These are phyloP conservation scores for Termitomyces sp. DNA, from an alignment of 768 basidiomycete species.

Conservation along the genomic window DNA sequence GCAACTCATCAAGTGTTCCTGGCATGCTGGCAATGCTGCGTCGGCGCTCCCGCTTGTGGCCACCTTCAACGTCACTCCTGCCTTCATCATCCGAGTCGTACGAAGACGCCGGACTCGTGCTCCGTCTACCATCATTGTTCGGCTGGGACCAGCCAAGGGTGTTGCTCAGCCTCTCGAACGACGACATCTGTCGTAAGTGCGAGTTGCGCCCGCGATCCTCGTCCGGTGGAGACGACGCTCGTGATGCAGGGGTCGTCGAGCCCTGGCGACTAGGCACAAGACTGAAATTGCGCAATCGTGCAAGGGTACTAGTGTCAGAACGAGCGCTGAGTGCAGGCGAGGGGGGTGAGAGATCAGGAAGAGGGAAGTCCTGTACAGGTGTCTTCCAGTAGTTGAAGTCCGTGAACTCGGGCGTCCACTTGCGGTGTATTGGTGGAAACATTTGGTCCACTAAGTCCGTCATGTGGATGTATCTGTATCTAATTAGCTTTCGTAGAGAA, in stretches of 20 bases:
- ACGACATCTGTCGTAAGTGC: constrained; percentile 67
- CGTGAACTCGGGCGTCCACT: constrained; percentile 85
- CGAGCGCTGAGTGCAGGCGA: constrained; percentile 93
- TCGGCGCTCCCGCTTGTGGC: constrained; percentile 36
- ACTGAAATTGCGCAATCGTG: constrained; percentile 73
- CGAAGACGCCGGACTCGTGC: constrained; percentile 51
- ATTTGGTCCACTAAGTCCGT: constrained; percentile 99
- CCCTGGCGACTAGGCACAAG: constrained; percentile 47
- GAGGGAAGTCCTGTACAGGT: constrained; percentile 68
- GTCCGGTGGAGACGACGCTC: constrained; percentile 26
- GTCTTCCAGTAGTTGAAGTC: constrained; percentile 97
- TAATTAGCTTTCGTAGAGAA: neutral
- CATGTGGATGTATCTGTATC: constrained; percentile 89
- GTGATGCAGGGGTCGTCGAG: constrained; percentile 11
- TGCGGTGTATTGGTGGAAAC: constrained; percentile 93
- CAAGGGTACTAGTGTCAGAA: constrained; percentile 76
- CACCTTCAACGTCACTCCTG: constrained; percentile 32
- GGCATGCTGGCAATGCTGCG: constrained; percentile 84
- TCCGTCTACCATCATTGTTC: constrained; percentile 29
- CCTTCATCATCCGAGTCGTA: constrained; percentile 49
- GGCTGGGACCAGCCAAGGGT: constrained; percentile 44
- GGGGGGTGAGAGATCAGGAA: constrained; percentile 79
- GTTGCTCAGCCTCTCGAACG: constrained; percentile 64
- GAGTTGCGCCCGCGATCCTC: constrained; percentile 23
- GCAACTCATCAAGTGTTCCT: constrained; percentile 65